A percentile compares a stretch with the other conserved stretches of the same genome.
phyloP scores from a whole-genome alignment of 1,139 yeast species.

The Hyphopichia wangnamkhiaoensis region DNA sequence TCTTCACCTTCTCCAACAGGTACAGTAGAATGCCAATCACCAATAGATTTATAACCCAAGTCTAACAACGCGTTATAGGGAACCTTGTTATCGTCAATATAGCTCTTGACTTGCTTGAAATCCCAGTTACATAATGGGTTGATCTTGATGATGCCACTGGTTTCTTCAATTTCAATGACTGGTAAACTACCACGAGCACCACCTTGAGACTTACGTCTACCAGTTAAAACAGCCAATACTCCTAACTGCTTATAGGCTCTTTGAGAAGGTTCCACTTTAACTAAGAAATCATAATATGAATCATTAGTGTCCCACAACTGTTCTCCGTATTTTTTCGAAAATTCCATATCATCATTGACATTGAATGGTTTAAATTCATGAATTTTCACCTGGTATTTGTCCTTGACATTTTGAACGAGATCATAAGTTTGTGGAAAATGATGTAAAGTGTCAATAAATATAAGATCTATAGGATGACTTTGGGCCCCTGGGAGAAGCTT shows the following conservation, averaged over 20 bases:
- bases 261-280: constrained; percentile 90
- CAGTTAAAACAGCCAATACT: constrained; percentile 86
- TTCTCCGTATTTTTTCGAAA: constrained; percentile 68
- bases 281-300: constrained; percentile 76
- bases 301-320: constrained; percentile 85
- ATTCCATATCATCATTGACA: constrained; percentile 60
- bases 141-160: constrained; percentile 73
- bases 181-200: constrained; percentile 76
- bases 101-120: constrained; percentile 67
- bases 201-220: constrained; percentile 90
- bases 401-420: constrained; percentile 60
- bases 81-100: constrained; percentile 68
- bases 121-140: constrained; percentile 90
- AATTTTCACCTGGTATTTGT: constrained; percentile 54
- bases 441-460: constrained; percentile 86
- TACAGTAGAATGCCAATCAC: constrained; percentile 93
- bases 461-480: constrained; percentile 62
- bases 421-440: constrained; percentile 92
- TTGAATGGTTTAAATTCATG: constrained; percentile 69
- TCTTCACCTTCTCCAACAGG: constrained; percentile 93
- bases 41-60: constrained; percentile 86
- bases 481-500: constrained; percentile 36
- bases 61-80: constrained; percentile 86
- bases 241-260: constrained; percentile 74
- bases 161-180: constrained; percentile 72